Evolutionary conservation across 257 asterid genomes (phyloP), one percentile per base, ranked within the genome.

Genomic region (Salvia rosmarinus): DNA sequence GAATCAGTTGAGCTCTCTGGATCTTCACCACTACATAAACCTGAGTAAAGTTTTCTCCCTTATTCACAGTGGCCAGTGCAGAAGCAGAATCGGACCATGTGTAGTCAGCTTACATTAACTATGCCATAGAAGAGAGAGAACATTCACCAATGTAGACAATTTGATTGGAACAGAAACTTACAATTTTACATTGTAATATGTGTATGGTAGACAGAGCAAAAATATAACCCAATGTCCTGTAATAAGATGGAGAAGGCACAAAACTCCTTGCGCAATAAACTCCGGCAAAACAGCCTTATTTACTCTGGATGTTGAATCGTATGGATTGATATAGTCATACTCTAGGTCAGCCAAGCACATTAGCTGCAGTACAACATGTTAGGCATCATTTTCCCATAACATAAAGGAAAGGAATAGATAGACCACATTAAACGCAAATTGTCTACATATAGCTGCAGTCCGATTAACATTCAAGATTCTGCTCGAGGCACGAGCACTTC

Each of bases 281-380:
- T 91, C 97, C 2, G 96, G 96, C 72, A 91, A 70, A 63, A 89
- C 82, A 49, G 85, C 88, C 57, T 42, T 77, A 64, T 94, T 94
- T 81, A 90, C 87, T 80, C 89, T 85, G 42, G 92, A 81, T 37
- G 97, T 87, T n/a, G 96, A 80, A 78, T 90, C 97, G 70, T 85
- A 90, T 23, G 96, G 97, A 72, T 90, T 90, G 86, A 90, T 85
- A 54, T 85, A 94, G 73, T 94, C 97, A 37, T 68, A 82, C 79
- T 91, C 97, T 28, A 94, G 89, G 84, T 90, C 96, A 9, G 92
- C 91, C 83, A 94, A 84, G 89, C 96, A 89, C 87, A 87, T 89
- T 54, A 87, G 84, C 98, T 90, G 90, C 89, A 86, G 75, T 12
- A 59, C 40, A 64, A 63, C 58, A 64, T 8, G 44, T 57, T 40